Evolutionary conservation across 345 rosid genomes (phyloP).

Genomic region (Camelina neglecta): DNA sequence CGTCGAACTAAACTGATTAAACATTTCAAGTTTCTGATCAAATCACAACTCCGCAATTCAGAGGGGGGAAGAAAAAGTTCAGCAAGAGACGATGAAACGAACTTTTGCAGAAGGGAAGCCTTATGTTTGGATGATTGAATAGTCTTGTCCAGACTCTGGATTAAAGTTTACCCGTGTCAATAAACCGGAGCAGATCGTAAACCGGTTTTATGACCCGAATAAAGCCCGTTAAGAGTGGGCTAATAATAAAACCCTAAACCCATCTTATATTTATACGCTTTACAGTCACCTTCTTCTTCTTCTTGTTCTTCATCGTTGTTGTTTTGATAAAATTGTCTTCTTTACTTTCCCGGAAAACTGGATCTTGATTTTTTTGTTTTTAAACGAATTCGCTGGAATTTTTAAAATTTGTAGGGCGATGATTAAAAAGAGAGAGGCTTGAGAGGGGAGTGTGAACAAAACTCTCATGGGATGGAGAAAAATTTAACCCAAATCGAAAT

Average conservation of each 20-base stretch:
- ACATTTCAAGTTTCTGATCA: constrained; percentile 50
- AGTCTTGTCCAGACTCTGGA: neutral
- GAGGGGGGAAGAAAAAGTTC: neutral
- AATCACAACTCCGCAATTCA: constrained; percentile 20
- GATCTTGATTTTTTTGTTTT: neutral
- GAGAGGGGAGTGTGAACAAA: constrained; percentile 42
- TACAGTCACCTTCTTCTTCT: constrained; percentile 8
- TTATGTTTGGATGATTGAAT: constrained; percentile 32
- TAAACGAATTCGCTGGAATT: neutral
- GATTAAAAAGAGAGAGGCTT: constrained; percentile 44
- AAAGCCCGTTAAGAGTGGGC: constrained; percentile 31
- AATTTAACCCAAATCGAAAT: constrained; percentile 28
- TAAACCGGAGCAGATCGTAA: constrained; percentile 3
- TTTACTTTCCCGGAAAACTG: neutral
- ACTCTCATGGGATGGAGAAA: constrained; percentile 24
- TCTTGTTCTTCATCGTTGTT: neutral
- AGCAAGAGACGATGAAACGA: constrained; percentile 23
- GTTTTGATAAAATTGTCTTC: neutral
- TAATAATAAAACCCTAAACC: constrained; percentile 26
- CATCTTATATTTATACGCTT: neutral
- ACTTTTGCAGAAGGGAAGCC: constrained; percentile 28
- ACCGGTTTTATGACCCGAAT: neutral
- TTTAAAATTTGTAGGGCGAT: constrained; percentile 21
- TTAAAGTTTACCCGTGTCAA: neutral
- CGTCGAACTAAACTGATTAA: constrained; percentile 80